Percentiles rank a stretch among this genome's conserved stretches.
Evolutionary conservation across 2,329 filamentous ascomycete genomes (phyloP).

Genomic region (Penicillium oxalicum): DNA sequence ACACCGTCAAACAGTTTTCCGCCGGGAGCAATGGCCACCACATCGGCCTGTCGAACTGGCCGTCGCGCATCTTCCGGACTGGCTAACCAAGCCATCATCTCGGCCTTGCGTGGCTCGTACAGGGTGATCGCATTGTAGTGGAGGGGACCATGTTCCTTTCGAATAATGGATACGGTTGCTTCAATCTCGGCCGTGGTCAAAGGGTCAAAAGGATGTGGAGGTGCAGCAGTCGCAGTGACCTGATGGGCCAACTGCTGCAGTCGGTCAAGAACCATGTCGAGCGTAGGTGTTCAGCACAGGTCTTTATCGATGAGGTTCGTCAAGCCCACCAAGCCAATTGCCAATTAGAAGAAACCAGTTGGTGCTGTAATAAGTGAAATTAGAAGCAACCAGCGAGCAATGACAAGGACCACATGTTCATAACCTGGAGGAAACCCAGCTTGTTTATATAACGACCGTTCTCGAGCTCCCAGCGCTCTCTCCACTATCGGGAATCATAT

Average conservation of each 20-base stretch:
- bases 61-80: slow-evolving; percentile 55
- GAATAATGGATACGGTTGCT: slow-evolving; percentile 61
- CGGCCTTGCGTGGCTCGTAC: slow-evolving; percentile 76
- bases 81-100: slow-evolving; percentile 74
- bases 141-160: slow-evolving; percentile 62
- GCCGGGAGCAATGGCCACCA: slow-evolving; percentile 72
- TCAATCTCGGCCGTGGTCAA: slow-evolving; percentile 68
- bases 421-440: no score
- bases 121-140: slow-evolving; percentile 84
- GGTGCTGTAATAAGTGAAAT: no score
- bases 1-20: slow-evolving; percentile 79
- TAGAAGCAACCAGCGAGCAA: no score
- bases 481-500: no score
- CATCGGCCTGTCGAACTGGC: slow-evolving; percentile 69
- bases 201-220: slow-evolving; percentile 71
- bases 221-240: slow-evolving; percentile 49
- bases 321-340: no score
- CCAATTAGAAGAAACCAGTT: no score
- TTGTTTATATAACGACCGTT: no score
- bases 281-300: background rate
- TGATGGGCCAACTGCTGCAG: slow-evolving; percentile 60
- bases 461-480: no score
- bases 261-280: slow-evolving; percentile 55
- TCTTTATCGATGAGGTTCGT: no score
- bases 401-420: no score